Evolutionary conservation across 148 eudicot species (phyloP), one percentile per base, ranked within the genome.

Genomic region (Rhododendron vialii): DNA sequence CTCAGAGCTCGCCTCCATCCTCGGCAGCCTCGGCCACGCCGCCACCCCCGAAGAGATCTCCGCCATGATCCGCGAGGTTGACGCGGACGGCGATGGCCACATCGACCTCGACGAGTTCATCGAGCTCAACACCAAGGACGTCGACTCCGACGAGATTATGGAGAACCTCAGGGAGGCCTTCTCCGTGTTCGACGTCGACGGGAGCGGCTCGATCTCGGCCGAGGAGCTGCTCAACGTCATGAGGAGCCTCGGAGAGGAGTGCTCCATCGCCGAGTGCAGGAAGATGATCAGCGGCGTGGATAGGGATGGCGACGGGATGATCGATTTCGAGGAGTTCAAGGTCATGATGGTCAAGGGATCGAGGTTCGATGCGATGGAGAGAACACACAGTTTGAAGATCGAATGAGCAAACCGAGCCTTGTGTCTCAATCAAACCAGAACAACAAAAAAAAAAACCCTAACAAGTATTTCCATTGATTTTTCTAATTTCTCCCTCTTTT

Each of bases 201-300:
- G 88, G 24, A 89, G 91, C 48, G 92, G 94, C 1, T 82, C 85
- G 67, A 91, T 91, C 7, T 84, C 92, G 7, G 93, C 90, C 0
- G 90, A 90, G 63, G 94, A 91, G 71, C 80, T 92, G 88, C 82
- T 53, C 83, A 82, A 84, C 9, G 93, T 92, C 36, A 35, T 92
- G 85, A 85, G 24, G 82, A 90, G 91, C 61, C 71, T 91, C 22
- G 94, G 93, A 10, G 94, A 92, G 14, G 86, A 89, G 5, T 91
- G 93, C 74, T 82, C 92, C 15, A 61, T 90, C 28, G 53, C 85
- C 0, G 93, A 92, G 83, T 91, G 94, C 86, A 28, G 35, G 86
- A 88, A 88, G 89, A 92, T 92, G 93, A 92, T 91, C 33, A 75
- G 90, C 3, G 90, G 91, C 0, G 91, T 91, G 14, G 94, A 92